phyloP scores from a whole-genome alignment of 768 basidiomycete species.

The Lyophyllum decastes region DNA sequence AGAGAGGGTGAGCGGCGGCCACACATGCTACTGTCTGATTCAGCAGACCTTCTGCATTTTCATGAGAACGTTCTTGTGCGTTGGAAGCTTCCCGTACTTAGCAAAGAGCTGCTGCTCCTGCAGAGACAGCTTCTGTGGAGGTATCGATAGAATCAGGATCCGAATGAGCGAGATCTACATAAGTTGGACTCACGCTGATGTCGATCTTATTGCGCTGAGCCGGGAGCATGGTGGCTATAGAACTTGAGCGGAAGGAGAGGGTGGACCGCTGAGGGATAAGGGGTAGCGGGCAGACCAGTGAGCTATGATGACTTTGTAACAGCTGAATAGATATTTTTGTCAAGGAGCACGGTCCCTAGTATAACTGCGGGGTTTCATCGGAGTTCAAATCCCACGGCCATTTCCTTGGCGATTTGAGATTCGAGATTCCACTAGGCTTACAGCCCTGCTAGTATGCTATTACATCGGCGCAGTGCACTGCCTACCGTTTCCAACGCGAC shows the following conservation, averaged over 20 bases:
- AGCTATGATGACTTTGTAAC: constrained; percentile 20
- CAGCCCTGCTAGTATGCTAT: too few species aligned
- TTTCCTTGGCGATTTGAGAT: constrained; percentile 4
- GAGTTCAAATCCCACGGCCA: constrained; percentile 23
- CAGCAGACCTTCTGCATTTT: constrained; percentile 90
- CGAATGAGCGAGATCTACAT: neutral
- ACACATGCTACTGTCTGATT: constrained; percentile 10
- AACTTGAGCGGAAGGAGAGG: constrained; percentile 26
- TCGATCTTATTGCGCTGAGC: constrained; percentile 90
- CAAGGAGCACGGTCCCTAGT: constrained; percentile 8
- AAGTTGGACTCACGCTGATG: constrained; percentile 69
- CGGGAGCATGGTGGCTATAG: constrained; percentile 60
- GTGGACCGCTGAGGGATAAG: constrained; percentile 23
- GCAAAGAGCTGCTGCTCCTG: constrained; percentile 95
- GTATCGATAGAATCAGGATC: constrained; percentile 25
- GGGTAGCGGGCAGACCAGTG: constrained; percentile 13
- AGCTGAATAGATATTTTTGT: constrained; percentile 18
- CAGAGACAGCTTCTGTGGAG: constrained; percentile 69
- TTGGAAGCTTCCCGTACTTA: constrained; percentile 92
- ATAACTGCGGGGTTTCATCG: constrained; percentile 31
- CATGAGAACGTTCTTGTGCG: constrained; percentile 88
- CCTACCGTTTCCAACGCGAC: constrained; percentile 10
- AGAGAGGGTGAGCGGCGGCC: constrained; percentile 13
- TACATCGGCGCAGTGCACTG: neutral
- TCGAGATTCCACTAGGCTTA: too few species aligned